phyloP scores from a whole-genome alignment of 2,329 filamentous ascomycete genomes.

The Pseudopithomyces chartarum region DNA sequence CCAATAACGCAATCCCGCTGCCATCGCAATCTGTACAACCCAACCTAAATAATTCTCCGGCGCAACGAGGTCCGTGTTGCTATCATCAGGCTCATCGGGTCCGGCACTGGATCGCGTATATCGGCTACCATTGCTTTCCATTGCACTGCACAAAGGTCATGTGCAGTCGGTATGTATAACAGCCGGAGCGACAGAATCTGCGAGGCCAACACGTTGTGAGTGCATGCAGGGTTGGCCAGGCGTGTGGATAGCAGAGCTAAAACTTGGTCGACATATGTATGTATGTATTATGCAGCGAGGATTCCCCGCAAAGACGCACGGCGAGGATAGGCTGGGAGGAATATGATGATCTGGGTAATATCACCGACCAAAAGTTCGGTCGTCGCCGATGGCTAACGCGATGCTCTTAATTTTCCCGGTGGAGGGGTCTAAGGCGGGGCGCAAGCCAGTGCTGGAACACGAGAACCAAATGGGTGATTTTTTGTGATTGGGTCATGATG shows the following conservation, averaged over 20 bases:
- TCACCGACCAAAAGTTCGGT: slow-evolving; percentile 7
- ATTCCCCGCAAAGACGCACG: slow-evolving; percentile 23
- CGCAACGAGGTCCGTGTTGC: slow-evolving; percentile 9
- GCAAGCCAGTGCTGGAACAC: background rate
- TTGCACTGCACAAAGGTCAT: background rate
- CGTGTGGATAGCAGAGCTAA: background rate
- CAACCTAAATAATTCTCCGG: slow-evolving; percentile 16
- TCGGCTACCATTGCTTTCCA: background rate
- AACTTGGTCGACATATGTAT: background rate
- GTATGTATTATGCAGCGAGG: background rate
- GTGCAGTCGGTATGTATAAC: background rate
- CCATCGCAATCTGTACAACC: slow-evolving; percentile 13
- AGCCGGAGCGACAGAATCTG: background rate
- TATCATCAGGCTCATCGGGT: background rate
- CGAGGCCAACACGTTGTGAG: background rate
- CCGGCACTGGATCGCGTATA: background rate
- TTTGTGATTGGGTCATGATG: background rate
- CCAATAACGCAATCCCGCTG: slow-evolving; percentile 14
- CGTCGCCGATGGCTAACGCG: background rate
- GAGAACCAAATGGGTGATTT: background rate
- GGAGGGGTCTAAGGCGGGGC: slow-evolving; percentile 7
- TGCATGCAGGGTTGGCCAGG: background rate
- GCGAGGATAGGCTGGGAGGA: slow-evolving; percentile 9
- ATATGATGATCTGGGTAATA: slow-evolving; percentile 15
- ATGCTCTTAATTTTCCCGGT: slow-evolving; percentile 14